Conservation (phyloP, 225 moss, liverwort and hornwort genomes). For the Straminergon stramineum region DNA sequence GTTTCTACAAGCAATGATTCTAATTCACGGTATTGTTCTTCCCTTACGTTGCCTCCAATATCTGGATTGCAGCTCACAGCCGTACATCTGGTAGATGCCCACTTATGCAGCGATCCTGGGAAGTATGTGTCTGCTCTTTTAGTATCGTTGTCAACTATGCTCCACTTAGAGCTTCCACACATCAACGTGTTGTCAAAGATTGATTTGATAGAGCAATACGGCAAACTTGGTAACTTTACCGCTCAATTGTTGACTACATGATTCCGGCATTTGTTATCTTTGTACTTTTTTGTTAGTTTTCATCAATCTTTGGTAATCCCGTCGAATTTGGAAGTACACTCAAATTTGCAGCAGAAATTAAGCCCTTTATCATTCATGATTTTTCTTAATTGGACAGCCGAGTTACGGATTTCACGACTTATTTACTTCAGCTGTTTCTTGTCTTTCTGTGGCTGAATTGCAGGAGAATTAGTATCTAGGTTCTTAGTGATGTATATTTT, state of each 20-base stretch:
- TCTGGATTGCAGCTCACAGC: constrained; percentile 85
- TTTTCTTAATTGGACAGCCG: background rate
- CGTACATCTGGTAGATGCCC: constrained; percentile 94
- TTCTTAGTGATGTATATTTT: background rate
- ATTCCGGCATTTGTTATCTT: background rate
- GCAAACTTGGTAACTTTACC: constrained; percentile 70
- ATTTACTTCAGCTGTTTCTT: background rate
- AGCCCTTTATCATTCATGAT: background rate
- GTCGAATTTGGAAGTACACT: background rate
- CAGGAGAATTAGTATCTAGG: background rate
- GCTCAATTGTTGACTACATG: background rate
- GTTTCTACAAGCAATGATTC: background rate
- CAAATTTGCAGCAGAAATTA: background rate
- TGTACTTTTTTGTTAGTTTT: background rate
- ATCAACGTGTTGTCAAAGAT: constrained; percentile 96
- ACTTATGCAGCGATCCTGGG: constrained; percentile 97
- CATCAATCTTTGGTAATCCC: background rate
- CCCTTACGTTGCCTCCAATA: background rate
- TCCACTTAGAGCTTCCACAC: constrained; percentile 99
- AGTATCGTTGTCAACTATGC: constrained; percentile 87
- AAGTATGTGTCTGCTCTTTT: constrained; percentile 93
- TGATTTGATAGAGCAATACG: constrained; percentile 97
- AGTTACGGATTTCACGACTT: background rate
- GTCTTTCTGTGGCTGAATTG: background rate
- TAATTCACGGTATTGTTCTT: background rate